Evolutionary conservation across 2,329 filamentous ascomycete species (phyloP).

Genomic region (Lasiodiplodia sp.): DNA sequence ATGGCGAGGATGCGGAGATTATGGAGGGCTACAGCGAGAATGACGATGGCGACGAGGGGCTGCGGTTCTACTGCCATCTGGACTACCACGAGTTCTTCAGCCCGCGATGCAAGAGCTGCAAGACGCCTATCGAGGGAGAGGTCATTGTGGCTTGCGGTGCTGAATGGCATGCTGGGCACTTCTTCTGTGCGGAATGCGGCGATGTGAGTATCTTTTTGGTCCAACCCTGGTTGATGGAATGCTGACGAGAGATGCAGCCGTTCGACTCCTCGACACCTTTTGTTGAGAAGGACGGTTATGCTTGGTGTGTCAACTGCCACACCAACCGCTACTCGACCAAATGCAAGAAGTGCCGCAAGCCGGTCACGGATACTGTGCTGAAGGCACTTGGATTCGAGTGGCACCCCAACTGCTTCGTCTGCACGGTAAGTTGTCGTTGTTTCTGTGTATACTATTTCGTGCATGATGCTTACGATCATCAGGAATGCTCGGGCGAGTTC

Average conservation of each 20-base stretch:
- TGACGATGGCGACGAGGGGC: slow-evolving; percentile 71
- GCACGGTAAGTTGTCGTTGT: slow-evolving; percentile 57
- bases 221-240: neutral
- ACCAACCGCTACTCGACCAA: slow-evolving; percentile 89
- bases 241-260: slow-evolving; percentile 49
- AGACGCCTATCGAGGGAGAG: slow-evolving; percentile 94
- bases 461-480: slow-evolving; percentile 29
- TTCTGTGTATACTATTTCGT: neutral
- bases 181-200: slow-evolving; percentile 98
- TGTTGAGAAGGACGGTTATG: slow-evolving; percentile 96
- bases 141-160: slow-evolving; percentile 90
- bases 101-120: slow-evolving; percentile 93
- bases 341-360: slow-evolving; percentile 82
- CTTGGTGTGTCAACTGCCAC: slow-evolving; percentile 94
- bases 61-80: slow-evolving; percentile 96
- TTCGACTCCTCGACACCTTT: slow-evolving; percentile 75
- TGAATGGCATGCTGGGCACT: slow-evolving; percentile 98
- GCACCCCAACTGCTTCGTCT: slow-evolving; percentile 92
- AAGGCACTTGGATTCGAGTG: slow-evolving; percentile 90
- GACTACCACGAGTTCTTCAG: slow-evolving; percentile 97
- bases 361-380: slow-evolving; percentile 89
- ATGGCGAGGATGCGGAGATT: slow-evolving; percentile 60
- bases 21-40: slow-evolving; percentile 61
- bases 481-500: slow-evolving; percentile 68
- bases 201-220: slow-evolving; percentile 60